A percentile compares a stretch with the other conserved stretches of the same genome.
Conservation (phyloP, 2,329 filamentous ascomycete genomes). For the Diplodia seriata region DNA sequence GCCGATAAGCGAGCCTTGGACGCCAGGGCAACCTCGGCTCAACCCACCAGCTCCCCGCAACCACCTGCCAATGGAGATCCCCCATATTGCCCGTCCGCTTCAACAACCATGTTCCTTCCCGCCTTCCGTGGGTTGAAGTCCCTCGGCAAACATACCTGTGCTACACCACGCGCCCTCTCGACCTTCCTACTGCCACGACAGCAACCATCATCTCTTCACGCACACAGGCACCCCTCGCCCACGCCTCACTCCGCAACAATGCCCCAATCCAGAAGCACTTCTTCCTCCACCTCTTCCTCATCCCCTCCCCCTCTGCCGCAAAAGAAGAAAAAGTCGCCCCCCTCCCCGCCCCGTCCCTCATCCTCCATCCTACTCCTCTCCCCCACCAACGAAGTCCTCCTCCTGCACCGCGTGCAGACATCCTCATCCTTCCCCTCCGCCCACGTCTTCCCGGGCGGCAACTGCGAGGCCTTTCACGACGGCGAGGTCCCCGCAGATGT, state of each 20-base stretch:
- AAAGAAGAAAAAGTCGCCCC: background rate
- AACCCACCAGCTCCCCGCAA: conserved; percentile 8
- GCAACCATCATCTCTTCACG: conserved; percentile 71
- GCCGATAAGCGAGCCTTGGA: background rate
- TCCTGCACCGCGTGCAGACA: conserved; percentile 83
- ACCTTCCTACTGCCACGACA: background rate
- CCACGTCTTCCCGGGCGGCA: conserved; percentile 94
- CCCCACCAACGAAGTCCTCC: conserved; percentile 82
- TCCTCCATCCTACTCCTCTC: conserved; percentile 82
- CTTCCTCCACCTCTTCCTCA: background rate
- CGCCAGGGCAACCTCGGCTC: conserved; percentile 19
- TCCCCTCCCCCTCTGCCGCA: background rate
- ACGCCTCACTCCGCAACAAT: background rate
- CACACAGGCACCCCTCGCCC: background rate
- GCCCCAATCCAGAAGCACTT: background rate
- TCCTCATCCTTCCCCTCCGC: conserved; percentile 87
- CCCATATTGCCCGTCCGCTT: background rate
- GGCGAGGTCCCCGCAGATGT: conserved; percentile 60
- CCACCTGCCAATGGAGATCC: conserved; percentile 11
- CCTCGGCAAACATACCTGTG: background rate
- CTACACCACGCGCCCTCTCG: background rate
- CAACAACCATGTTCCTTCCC: background rate
- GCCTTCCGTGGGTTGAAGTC: conserved; percentile 6
- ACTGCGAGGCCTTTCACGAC: conserved; percentile 79
- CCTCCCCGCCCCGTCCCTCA: conserved; percentile 21